Evolutionary conservation across 176 grass and related monocot species (phyloP).

Genomic region (Hordeum vulgare): MorexV3_pseudomolecules_assembly NC_058522.1:490298277-490298776

Average conservation of each 20-base stretch:
- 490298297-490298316: constrained; percentile 96
- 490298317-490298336: constrained; percentile 16
- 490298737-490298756: constrained; percentile 99
- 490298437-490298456: constrained; percentile 99
- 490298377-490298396: constrained; percentile 52
- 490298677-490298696: constrained; percentile 7
- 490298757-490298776: constrained; percentile 98
- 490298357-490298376: constrained; percentile 16
- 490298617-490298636: constrained; percentile 99
- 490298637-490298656: constrained; percentile 89
- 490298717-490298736: constrained; percentile 72
- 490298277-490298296: constrained; percentile 99
- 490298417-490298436: constrained; percentile 98
- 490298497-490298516: background rate
- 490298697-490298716: background rate
- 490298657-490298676: constrained; percentile 14
- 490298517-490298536: background rate
- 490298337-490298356: constrained; percentile 11
- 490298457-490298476: constrained; percentile 68
- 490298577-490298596: constrained; percentile 98
- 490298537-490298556: background rate
- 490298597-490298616: constrained; percentile 99
- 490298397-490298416: constrained; percentile 95
- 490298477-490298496: constrained; percentile 18
- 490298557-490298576: constrained; percentile 73